Base-by-base conservation (phyloP, 2,329 filamentous ascomycete species). In the Aspergillus brunneoviolaceus region DNA sequence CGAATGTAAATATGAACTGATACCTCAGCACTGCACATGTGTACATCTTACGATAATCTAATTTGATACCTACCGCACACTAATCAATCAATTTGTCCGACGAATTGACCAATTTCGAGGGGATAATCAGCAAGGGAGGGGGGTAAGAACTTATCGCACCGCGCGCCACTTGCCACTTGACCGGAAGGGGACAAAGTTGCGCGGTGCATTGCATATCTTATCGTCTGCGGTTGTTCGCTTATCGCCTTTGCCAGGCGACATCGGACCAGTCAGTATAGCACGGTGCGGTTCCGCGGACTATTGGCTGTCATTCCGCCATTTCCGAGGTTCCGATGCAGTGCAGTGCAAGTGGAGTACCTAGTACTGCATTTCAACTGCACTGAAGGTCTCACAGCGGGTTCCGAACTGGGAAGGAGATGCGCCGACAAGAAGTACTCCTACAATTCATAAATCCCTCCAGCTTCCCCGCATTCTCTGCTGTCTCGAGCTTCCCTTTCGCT, bases 1-100 rank as follows among this genome's bases (percentile, higher is more conserved):
- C 53, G 53, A 55, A 35, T 49, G 53, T 55, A 55, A n/a, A 55
- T 49, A 55, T 49, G 53, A 55, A 16, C 29, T 48, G 53, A 55
- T 55, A 45, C 27, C 45, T 16, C 19, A 29, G 52, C 16, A 45
- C 39, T 45, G 39, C 16, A 45, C 16, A 19, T 45, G 39, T 45
- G 39, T 45, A 45, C 39, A 45, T 45, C 39, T 45, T 45, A 45
- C 39, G 39, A 45, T 45, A 45, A 19, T 45, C 2, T 35, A 45
- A 45, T 45, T 19, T 16, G 39, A 45, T 19, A 45, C 39, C 39
- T 19, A 45, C 16, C 39, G 16, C 39, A n/a, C 14, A 45, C 39
- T 45, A 19, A 35, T 35, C 33, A 35, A 35, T 35, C 27, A 2
- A 45, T 45, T 45, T 45, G 39, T 16, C 39, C 6, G 16, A 19